A percentile compares a stretch with the other conserved stretches of the same genome.
Conservation (phyloP, 352 stramenopile species). For the Phytophthora fragariae region DNA sequence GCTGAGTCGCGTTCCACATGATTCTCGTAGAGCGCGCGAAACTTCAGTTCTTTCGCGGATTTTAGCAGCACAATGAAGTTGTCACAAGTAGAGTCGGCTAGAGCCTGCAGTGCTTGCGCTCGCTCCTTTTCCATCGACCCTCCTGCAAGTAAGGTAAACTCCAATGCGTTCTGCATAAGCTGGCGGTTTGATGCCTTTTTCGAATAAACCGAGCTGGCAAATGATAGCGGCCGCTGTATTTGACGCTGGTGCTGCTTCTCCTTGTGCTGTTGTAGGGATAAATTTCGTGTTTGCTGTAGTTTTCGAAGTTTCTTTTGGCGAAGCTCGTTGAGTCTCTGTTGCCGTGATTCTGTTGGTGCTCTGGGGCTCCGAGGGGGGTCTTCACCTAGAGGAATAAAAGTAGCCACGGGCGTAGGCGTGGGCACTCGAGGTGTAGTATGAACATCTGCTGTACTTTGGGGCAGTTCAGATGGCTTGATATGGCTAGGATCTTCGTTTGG, state of each 20-base stretch:
- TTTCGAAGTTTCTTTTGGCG: constrained; percentile 72
- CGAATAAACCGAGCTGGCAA: constrained; percentile 19
- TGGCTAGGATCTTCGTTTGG: neutral
- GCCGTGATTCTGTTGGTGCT: constrained; percentile 6
- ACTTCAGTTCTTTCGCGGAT: constrained; percentile 76
- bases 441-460: neutral
- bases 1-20: constrained; percentile 55
- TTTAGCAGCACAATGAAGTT: constrained; percentile 86
- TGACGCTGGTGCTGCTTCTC: constrained; percentile 28
- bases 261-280: constrained; percentile 45
- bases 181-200: constrained; percentile 72
- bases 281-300: constrained; percentile 56
- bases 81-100: constrained; percentile 56
- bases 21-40: constrained; percentile 77
- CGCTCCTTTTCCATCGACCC: constrained; percentile 70
- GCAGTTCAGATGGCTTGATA: neutral
- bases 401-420: constrained; percentile 12
- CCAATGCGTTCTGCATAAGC: constrained; percentile 82
- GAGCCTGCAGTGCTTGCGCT: constrained; percentile 44
- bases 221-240: constrained; percentile 17
- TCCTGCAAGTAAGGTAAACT: constrained; percentile 78
- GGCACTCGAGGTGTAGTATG: neutral
- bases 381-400: constrained; percentile 27
- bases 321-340: constrained; percentile 54
- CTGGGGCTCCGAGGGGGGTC: neutral